These are phyloP conservation scores for Sonneratia alba DNA, from an alignment of 345 rosid genomes.

Conservation along the genomic window DNA sequence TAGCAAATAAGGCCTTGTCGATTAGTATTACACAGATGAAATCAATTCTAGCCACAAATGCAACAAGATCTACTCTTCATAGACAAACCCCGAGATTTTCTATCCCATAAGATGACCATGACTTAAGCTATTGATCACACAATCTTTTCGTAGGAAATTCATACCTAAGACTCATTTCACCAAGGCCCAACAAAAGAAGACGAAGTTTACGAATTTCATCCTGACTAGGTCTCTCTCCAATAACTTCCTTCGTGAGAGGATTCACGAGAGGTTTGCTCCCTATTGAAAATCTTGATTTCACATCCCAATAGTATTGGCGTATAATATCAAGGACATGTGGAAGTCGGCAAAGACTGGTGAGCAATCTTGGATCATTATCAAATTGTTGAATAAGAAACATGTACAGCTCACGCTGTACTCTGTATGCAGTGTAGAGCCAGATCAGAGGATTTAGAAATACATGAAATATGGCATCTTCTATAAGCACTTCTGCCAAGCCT, in stretches of 20 bases:
- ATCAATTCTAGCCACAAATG: neutral
- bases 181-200: conserved; percentile 86
- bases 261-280: conserved; percentile 77
- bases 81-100: neutral
- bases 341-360: conserved; percentile 62
- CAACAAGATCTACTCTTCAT: neutral
- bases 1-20: neutral
- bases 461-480: conserved; percentile 71
- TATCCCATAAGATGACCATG: neutral
- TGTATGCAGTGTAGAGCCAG: conserved; percentile 71
- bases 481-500: conserved; percentile 76
- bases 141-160: neutral
- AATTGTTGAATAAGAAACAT: conserved; percentile 86
- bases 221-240: conserved; percentile 67
- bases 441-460: conserved; percentile 84
- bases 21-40: neutral
- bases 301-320: conserved; percentile 81
- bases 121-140: neutral
- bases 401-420: conserved; percentile 89
- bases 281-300: conserved; percentile 46
- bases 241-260: conserved; percentile 43
- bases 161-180: conserved; percentile 97
- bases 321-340: conserved; percentile 72
- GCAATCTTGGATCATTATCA: conserved; percentile 77
- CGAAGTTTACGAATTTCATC: conserved; percentile 91